A percentile compares a stretch with the other conserved stretches of the same genome.
Evolutionary conservation across 164 flowering plant genomes (phyloP).

Genomic region (Aristolochia californica): DNA sequence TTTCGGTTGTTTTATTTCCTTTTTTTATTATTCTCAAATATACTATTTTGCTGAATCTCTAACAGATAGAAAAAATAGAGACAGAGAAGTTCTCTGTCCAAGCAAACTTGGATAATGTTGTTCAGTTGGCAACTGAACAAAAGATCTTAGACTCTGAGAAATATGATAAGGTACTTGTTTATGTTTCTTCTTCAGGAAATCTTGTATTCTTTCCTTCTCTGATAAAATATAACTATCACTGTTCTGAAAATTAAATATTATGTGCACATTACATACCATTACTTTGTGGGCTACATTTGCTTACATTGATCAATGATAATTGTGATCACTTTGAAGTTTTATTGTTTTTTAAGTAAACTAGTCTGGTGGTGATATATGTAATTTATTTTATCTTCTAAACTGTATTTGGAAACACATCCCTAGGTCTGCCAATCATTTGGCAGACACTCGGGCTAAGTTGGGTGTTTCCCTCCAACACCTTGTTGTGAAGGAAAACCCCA

Average conservation of each 20-base stretch:
- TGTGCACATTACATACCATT: background rate
- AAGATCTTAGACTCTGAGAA: slow-evolving; percentile 40
- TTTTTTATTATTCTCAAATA: background rate
- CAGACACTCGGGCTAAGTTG: too few relatives aligned
- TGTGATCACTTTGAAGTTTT: background rate
- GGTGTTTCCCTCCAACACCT: too few relatives aligned
- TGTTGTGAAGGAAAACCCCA: too few relatives aligned
- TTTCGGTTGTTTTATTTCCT: background rate
- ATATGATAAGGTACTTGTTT: slow-evolving; percentile 46
- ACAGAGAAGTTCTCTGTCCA: slow-evolving; percentile 61
- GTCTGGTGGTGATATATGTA: background rate
- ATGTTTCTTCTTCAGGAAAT: background rate
- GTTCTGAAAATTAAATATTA: background rate
- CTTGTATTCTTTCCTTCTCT: background rate
- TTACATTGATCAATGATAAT: background rate
- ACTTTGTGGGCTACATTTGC: background rate
- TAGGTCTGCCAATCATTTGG: too few relatives aligned
- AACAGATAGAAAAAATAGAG: slow-evolving; percentile 55
- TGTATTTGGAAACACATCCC: too few relatives aligned
- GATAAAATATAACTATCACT: background rate
- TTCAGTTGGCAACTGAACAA: slow-evolving; percentile 52
- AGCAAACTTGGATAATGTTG: slow-evolving; percentile 39
- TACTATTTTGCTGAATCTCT: background rate
- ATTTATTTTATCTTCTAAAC: background rate
- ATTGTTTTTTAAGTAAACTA: background rate